phyloP scores from a whole-genome alignment of 2,329 filamentous ascomycete species.

The Nemania sp. region DNA sequence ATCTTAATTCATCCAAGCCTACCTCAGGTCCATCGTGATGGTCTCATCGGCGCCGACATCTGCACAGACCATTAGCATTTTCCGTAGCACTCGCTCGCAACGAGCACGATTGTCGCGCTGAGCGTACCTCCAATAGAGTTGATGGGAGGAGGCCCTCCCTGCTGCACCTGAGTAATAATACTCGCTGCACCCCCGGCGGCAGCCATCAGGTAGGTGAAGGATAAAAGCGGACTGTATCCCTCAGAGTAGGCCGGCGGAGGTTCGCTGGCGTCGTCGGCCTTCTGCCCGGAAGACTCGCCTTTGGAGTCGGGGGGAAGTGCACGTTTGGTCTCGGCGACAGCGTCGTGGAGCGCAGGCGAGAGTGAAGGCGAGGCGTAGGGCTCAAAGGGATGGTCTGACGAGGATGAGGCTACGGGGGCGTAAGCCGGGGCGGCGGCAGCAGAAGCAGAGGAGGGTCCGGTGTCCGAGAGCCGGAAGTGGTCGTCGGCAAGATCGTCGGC shows the following conservation, averaged over 20 bases:
- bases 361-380: slow-evolving; percentile 42
- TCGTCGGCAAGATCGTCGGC: slow-evolving; percentile 38
- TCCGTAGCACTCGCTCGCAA: not conserved
- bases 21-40: slow-evolving; percentile 93
- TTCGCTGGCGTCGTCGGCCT: slow-evolving; percentile 77
- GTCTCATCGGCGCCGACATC: slow-evolving; percentile 90
- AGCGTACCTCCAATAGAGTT: slow-evolving; percentile 81
- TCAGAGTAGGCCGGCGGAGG: slow-evolving; percentile 96
- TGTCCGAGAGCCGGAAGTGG: slow-evolving; percentile 38
- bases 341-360: slow-evolving; percentile 57
- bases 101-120: not conserved
- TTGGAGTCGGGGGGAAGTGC: slow-evolving; percentile 83
- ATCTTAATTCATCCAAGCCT: slow-evolving; percentile 40
- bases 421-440: slow-evolving; percentile 62
- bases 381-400: slow-evolving; percentile 43
- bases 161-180: slow-evolving; percentile 99
- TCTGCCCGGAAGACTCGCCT: slow-evolving; percentile 67
- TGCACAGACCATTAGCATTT: slow-evolving; percentile 40
- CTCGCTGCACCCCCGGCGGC: slow-evolving; percentile 94
- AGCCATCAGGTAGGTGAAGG: slow-evolving; percentile 97
- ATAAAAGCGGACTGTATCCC: slow-evolving; percentile 86
- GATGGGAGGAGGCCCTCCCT: slow-evolving; percentile 84
- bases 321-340: slow-evolving; percentile 76
- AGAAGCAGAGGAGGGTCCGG: slow-evolving; percentile 43
- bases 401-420: slow-evolving; percentile 47